Conservation (phyloP, 306 rosid species). For the Amphicarpaea edgeworthii region DNA sequence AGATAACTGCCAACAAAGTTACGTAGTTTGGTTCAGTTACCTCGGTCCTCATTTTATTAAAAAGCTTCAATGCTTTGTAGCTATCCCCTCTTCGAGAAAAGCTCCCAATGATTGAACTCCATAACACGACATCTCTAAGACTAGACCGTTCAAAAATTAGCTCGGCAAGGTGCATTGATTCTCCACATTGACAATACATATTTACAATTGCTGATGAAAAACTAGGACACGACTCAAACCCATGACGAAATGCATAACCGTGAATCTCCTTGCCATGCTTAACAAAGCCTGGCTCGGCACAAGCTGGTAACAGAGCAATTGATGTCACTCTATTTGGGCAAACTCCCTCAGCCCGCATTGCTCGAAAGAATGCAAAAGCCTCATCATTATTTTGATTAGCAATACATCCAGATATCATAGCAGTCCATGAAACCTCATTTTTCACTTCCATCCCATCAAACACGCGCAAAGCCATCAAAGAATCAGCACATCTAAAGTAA, state of each 20-base stretch:
- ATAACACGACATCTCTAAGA: constrained; percentile 68
- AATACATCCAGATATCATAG: constrained; percentile 65
- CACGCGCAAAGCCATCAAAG: constrained; percentile 57
- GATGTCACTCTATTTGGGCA: constrained; percentile 67
- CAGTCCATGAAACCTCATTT: constrained; percentile 81
- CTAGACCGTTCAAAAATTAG: constrained; percentile 55
- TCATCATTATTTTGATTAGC: constrained; percentile 45
- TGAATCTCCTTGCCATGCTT: constrained; percentile 69
- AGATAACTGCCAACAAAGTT: constrained; percentile 63
- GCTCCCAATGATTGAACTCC: constrained; percentile 70
- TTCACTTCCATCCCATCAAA: constrained; percentile 59
- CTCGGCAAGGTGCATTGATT: constrained; percentile 55
- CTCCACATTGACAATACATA: constrained; percentile 58
- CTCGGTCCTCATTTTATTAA: constrained; percentile 58
- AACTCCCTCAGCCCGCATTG: constrained; percentile 64
- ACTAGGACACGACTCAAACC: constrained; percentile 57
- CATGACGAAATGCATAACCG: constrained; percentile 59
- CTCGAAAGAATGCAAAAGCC: constrained; percentile 57
- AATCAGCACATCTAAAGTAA: constrained; percentile 55
- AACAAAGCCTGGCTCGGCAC: constrained; percentile 52
- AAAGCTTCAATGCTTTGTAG: constrained; percentile 60
- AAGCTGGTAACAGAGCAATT: constrained; percentile 61
- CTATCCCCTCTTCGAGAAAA: constrained; percentile 58
- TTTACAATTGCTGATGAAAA: constrained; percentile 68
- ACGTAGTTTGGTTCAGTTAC: constrained; percentile 66